A percentile compares a stretch with the other conserved stretches of the same genome.
Evolutionary conservation across 768 basidiomycete genomes (phyloP).

Genomic region (Lentinula edodes): DNA sequence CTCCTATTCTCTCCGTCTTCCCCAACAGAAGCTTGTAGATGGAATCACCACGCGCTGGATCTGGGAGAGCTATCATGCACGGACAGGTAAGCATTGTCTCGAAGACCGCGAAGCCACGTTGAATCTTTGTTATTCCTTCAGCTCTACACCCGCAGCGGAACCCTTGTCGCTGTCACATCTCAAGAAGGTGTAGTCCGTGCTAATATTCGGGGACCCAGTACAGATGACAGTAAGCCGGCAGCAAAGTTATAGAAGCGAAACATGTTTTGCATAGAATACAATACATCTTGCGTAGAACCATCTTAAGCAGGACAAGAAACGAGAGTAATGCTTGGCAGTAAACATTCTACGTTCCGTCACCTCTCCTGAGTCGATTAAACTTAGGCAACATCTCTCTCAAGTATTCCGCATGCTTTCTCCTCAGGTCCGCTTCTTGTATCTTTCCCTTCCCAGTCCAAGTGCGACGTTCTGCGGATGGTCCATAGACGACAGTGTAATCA

Average conservation of each 20-base stretch:
- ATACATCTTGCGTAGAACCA: not conserved
- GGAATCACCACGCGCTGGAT: slow-evolving; percentile 54
- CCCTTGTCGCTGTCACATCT: slow-evolving; percentile 66
- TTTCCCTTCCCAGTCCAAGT: slow-evolving; percentile 84
- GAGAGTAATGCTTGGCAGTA: no score
- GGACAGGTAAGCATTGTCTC: slow-evolving; percentile 49
- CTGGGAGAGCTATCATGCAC: slow-evolving; percentile 64
- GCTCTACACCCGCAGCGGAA: slow-evolving; percentile 67
- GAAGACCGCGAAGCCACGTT: not conserved
- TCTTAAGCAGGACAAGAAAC: not conserved
- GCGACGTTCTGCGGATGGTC: slow-evolving; percentile 65
- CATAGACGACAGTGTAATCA: slow-evolving; percentile 83
- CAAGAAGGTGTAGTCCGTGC: slow-evolving; percentile 79
- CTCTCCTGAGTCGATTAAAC: slow-evolving; percentile 68
- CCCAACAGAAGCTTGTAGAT: slow-evolving; percentile 37
- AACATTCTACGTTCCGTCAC: not conserved
- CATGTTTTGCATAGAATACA: not conserved
- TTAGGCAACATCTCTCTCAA: slow-evolving; percentile 88
- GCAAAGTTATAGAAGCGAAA: slow-evolving; percentile 27
- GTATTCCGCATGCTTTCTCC: slow-evolving; percentile 88
- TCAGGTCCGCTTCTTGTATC: slow-evolving; percentile 76
- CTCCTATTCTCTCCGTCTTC: slow-evolving; percentile 4
- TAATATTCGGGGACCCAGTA: slow-evolving; percentile 36
- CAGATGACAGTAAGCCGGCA: slow-evolving; percentile 16
- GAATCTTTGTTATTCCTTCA: slow-evolving; percentile 17